Evolutionary conservation across 208 protist species (phyloP).

Genomic region (Acanthamoeba lenticulata): DNA sequence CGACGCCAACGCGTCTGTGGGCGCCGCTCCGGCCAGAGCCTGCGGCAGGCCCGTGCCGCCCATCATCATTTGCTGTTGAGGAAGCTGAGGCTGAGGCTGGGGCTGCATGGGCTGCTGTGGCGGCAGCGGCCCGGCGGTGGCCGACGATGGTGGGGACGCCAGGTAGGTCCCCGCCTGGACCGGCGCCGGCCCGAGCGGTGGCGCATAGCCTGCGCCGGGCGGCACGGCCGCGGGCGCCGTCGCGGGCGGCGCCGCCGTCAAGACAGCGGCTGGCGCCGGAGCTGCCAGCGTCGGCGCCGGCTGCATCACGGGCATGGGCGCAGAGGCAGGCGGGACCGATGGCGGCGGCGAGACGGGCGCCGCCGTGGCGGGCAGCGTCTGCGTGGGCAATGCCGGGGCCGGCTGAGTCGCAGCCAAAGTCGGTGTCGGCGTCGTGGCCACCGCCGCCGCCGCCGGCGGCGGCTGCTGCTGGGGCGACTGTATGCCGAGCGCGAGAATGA

Average conservation of each 20-base stretch:
- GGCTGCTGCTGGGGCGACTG: background rate
- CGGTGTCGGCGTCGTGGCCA: too few species aligned
- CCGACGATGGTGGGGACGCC: background rate
- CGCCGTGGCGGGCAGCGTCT: background rate
- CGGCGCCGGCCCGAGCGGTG: background rate
- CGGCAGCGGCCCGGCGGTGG: background rate
- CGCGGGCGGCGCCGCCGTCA: background rate
- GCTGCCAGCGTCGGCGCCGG: too few species aligned
- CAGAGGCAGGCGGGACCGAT: background rate
- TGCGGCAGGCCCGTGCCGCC: background rate
- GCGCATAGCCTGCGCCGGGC: background rate
- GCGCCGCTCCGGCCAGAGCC: background rate
- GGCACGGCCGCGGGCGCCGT: background rate
- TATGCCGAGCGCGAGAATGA: background rate
- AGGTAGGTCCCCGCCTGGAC: background rate
- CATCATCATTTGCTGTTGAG: background rate
- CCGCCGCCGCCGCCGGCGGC: too few species aligned
- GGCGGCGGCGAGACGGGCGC: background rate
- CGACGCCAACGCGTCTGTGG: background rate
- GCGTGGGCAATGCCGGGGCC: too few species aligned
- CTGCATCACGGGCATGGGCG: background rate
- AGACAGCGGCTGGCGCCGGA: too few species aligned
- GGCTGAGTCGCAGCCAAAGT: too few species aligned
- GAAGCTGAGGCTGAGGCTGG: background rate
- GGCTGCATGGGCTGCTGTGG: background rate